Percentiles rank a stretch among this genome's conserved stretches.
phyloP scores from a whole-genome alignment of 305 asterid species.

The Rubia tinctorum region DNA sequence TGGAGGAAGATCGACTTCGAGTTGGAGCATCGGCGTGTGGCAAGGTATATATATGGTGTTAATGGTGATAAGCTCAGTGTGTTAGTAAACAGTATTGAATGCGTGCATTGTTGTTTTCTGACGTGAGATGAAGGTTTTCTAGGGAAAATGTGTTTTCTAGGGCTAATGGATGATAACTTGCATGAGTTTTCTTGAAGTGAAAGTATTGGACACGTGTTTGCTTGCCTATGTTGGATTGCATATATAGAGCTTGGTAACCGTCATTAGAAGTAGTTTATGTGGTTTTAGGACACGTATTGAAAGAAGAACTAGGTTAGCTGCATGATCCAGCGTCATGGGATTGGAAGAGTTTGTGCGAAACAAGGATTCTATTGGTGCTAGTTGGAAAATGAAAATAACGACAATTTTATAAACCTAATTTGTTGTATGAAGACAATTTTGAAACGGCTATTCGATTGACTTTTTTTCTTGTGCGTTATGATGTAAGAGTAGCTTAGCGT shows the following conservation, averaged over 20 bases:
- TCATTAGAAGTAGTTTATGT: not conserved
- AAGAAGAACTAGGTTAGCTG: not conserved
- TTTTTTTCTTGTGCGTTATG: no score
- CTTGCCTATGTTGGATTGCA: not conserved
- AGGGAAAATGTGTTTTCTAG: not conserved
- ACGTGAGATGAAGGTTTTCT: not conserved
- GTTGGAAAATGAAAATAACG: not conserved
- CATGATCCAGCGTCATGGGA: not conserved
- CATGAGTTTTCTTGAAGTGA: not conserved
- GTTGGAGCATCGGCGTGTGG: constrained; percentile 68
- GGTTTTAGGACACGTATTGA: not conserved
- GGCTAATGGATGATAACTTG: not conserved
- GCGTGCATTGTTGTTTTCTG: not conserved
- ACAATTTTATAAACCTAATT: not conserved
- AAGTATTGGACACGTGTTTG: not conserved
- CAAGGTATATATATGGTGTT: constrained; percentile 54
- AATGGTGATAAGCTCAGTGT: not conserved
- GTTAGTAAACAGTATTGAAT: not conserved
- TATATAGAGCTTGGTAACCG: not conserved
- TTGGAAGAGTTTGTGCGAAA: not conserved
- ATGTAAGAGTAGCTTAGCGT: not conserved
- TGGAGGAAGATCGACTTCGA: constrained; percentile 94
- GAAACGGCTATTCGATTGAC: not conserved
- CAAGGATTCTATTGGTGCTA: not conserved
- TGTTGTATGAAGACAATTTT: not conserved